Conservation (phyloP, 352 stramenopile species). For the Pythium periplocum region DNA sequence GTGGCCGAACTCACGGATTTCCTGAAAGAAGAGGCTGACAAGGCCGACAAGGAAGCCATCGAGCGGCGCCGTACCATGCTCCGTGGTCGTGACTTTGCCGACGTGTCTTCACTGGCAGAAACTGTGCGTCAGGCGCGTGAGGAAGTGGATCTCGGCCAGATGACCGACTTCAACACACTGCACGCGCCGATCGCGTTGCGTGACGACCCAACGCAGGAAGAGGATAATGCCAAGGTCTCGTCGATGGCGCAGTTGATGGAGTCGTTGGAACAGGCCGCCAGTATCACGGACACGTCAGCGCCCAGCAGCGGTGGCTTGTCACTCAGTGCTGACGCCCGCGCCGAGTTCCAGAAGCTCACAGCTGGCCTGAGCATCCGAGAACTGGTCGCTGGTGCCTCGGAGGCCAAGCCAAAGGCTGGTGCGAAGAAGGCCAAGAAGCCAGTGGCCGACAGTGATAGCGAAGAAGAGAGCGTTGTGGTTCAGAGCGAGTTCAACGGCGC, state of each 20-base stretch:
- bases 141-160: constrained; percentile 68
- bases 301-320: constrained; percentile 13
- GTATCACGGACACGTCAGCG: constrained; percentile 14
- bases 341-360: constrained; percentile 62
- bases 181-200: constrained; percentile 72
- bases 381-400: constrained; percentile 29
- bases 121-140: constrained; percentile 25
- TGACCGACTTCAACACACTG: constrained; percentile 77
- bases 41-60: constrained; percentile 64
- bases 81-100: constrained; percentile 62
- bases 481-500: constrained; percentile 60
- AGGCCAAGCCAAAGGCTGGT: constrained; percentile 10
- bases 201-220: constrained; percentile 47
- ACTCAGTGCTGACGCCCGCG: constrained; percentile 23
- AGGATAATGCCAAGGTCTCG: constrained; percentile 46
- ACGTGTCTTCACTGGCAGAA: constrained; percentile 42
- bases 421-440: constrained; percentile 1
- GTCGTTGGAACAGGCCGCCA: constrained; percentile 62
- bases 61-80: constrained; percentile 60
- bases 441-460: constrained; percentile 49
- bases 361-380: constrained; percentile 37
- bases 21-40: constrained; percentile 69
- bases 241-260: constrained; percentile 71
- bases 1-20: constrained; percentile 73
- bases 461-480: constrained; percentile 66